Conservation (phyloP, 2,329 filamentous ascomycete species). For the Ophiocordyceps australis region DNA sequence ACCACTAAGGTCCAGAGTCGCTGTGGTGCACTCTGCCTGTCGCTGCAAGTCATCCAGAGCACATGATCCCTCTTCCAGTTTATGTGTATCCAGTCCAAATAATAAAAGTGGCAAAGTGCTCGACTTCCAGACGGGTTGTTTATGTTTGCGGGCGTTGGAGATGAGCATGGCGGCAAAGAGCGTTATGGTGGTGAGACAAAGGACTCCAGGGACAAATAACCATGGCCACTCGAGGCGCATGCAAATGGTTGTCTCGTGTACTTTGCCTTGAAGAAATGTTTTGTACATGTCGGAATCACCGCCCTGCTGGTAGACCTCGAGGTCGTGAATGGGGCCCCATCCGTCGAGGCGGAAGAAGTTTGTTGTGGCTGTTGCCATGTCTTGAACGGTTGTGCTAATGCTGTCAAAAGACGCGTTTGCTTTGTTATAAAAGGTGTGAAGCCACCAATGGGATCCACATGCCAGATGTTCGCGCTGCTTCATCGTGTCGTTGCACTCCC, state of each 20-base stretch:
- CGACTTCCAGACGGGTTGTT: no score
- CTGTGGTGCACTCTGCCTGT: no score
- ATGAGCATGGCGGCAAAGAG: no score
- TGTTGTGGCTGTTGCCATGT: neutral
- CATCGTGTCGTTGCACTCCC: neutral
- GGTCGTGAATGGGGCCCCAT: neutral
- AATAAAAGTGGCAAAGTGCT: no score
- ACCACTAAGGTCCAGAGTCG: no score
- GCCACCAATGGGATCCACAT: neutral
- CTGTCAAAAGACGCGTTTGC: neutral
- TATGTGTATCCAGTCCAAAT: no score
- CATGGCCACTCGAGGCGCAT: neutral
- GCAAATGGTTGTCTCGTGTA: neutral
- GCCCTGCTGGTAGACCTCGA: neutral
- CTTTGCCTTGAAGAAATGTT: neutral
- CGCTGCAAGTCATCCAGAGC: no score
- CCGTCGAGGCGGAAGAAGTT: neutral
- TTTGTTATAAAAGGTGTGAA: neutral
- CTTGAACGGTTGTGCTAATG: neutral
- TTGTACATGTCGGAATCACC: neutral
- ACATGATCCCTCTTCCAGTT: no score
- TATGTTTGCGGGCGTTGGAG: no score
- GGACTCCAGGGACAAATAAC: neutral
- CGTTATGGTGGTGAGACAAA: neutral
- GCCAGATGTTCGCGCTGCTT: neutral